These are phyloP conservation scores for Escovopsis sp. DNA, from an alignment of 2,329 filamentous ascomycete species.

Conservation along the genomic window DNA sequence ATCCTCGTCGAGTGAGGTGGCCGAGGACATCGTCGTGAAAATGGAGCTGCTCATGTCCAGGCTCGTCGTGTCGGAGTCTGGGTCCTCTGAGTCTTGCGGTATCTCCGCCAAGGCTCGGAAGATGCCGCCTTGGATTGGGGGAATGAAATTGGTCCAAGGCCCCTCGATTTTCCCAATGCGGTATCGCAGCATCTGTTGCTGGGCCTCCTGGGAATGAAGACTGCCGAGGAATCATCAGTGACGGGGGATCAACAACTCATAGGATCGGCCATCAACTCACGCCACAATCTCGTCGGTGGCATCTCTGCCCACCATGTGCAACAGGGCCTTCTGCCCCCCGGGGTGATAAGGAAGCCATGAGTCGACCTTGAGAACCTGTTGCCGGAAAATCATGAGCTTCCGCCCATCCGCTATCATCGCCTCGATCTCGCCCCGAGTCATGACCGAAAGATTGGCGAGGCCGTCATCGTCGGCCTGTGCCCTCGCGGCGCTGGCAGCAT, in stretches of 20 bases:
- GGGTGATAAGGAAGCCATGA: slow-evolving; percentile 45
- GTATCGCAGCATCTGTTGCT: slow-evolving; percentile 62
- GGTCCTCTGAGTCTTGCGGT: slow-evolving; percentile 20
- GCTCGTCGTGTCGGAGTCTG: slow-evolving; percentile 8
- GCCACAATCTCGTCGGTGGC: slow-evolving; percentile 22
- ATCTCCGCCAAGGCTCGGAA: slow-evolving; percentile 40
- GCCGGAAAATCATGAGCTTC: slow-evolving; percentile 3
- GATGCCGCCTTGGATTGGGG: slow-evolving; percentile 79
- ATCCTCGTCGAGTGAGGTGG: slow-evolving; percentile 33
- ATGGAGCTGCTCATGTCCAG: slow-evolving; percentile 20
- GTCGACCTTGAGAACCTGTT: slow-evolving; percentile 5
- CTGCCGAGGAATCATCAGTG: slow-evolving; percentile 29
- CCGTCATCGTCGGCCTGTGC: not conserved
- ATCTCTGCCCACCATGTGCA: slow-evolving; percentile 34
- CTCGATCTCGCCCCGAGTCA: slow-evolving; percentile 7
- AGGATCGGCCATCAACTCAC: slow-evolving; percentile 8
- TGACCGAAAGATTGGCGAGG: slow-evolving; percentile 1
- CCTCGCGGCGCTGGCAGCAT: not conserved
- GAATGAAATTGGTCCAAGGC: slow-evolving; percentile 73
- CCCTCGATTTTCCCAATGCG: slow-evolving; percentile 73
- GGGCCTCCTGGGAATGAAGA: slow-evolving; percentile 68
- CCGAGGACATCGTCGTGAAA: slow-evolving; percentile 18
- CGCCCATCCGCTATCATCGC: slow-evolving; percentile 4
- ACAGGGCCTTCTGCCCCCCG: slow-evolving; percentile 41
- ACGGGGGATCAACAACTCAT: not conserved